Evolutionary conservation across 768 basidiomycete species (phyloP), one percentile per base, ranked within the genome.

Genomic region (Artomyces pyxidatus): DNA sequence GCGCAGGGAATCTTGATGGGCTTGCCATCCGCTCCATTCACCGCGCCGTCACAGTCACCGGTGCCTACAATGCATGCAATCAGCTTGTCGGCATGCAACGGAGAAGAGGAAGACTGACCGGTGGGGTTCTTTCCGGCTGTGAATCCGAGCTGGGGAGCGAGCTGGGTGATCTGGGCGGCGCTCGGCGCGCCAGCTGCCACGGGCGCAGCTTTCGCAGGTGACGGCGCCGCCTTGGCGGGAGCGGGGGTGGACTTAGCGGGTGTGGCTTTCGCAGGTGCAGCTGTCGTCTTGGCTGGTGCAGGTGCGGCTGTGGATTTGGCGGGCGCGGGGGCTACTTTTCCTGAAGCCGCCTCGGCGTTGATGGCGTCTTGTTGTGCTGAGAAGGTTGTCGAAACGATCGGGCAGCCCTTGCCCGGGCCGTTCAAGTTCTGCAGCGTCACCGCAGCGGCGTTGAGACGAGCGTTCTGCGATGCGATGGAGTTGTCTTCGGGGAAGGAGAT

Each of bases 1-100:
- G 52, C 27, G 60, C 70, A 71, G 16, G 69, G 70, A 48, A 71
- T 63, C 58, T 65, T 61, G 61, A 68, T 65, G 44, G 63, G 63
- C 48, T 60, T 54, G 30, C 65, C 65, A 30, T 65, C 55, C 3
- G 65, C 54, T 32, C 55, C 58, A 7, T 60, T 59, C 23, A 58
- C 53, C n/a, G 61, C 61, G 29, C 51, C 51, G 43, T 52, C 51
- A 29, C 50, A 52, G 37, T 52, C 51, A 29, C 28, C 39, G 16
- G 45, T 50, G 22, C 60, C 62, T 56, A 27, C n/a, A 26, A 19
- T 11, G 39, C 16, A 30, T 5, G n/a, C 4, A 7, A 6, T 3
- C 10, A 3, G 12, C 9, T 6, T 3, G 25, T 16, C 10, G 6
- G 27, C 16, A 9, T 4, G 2, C 7, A 10, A 17, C 7, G 43